Base-by-base conservation (phyloP, 768 basidiomycete species). In the Amyloporia xantha region DNA sequence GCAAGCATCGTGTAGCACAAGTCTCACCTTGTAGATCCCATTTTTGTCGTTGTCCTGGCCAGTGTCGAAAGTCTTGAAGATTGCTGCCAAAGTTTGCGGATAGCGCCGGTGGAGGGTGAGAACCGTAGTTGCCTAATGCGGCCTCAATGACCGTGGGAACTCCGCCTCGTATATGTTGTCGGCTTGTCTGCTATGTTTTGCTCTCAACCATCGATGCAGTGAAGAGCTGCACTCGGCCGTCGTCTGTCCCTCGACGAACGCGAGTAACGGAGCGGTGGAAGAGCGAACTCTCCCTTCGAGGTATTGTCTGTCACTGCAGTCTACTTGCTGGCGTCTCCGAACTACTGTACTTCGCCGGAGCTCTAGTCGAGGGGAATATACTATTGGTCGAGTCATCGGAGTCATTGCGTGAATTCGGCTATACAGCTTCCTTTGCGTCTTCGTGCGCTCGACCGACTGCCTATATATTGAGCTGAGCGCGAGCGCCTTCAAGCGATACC, bases 1-100 rank as follows among this genome's bases (percentile, higher is more conserved):
- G 30, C 15, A 44, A 19, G 30, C 21, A 12, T 9, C 17, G 0
- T 12, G 23, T 28, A 56, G 38, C 26, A 36, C 38, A 25, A 62
- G 61, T 66, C 84, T 75, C 71, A 86, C 84, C 84, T 84, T 73
- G 84, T 86, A 56, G 84, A 86, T 64, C 82, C 83, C 84, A 86
- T 86, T 76, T 75, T 81, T 70, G 61, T 68, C 61, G 69, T 69
- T 49, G 56, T 53, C 28, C 51, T 56, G 55, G 55, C 59, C 62
- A 58, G 50, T 61, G 54, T 61, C 57, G 59, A 54, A 50, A 42
- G 60, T 62, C 64, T 61, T 65, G 64, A 58, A 49, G 47, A 45
- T 51, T 55, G 58, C 54, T 51, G 54, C 37, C 41, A 48, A 33
- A 28, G 54, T 41, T 45, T 43, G 55, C 40, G 20, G n/a, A 35